These are phyloP conservation scores for Aurantiochytrium sp. DNA, from an alignment of 108 stramenopile genomes.

Conservation along the genomic window DNA sequence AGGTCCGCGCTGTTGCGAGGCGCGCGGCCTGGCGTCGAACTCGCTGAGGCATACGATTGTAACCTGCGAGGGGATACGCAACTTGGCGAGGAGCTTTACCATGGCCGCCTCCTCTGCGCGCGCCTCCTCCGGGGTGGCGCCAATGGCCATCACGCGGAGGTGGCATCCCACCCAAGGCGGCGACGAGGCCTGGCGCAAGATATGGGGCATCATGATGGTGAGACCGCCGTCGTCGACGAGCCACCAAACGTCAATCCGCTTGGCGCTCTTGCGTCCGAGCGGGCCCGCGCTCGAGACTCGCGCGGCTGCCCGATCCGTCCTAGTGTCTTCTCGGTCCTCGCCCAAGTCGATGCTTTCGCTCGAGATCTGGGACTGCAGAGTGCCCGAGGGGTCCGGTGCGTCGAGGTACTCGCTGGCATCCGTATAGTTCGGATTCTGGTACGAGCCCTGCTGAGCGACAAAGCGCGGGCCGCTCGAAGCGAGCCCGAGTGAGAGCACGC, in stretches of 20 bases:
- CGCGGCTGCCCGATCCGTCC: neutral
- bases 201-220: slow-evolving; percentile 26
- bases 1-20: neutral
- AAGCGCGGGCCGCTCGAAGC: neutral
- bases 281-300: neutral
- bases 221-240: slow-evolving; percentile 37
- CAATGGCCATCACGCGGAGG: slow-evolving; percentile 16
- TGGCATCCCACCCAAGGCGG: neutral
- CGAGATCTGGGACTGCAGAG: neutral
- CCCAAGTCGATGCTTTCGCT: neutral
- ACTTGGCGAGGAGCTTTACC: neutral
- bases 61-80: slow-evolving; percentile 14
- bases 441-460: neutral
- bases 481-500: neutral
- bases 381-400: neutral
- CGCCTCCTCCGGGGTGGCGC: neutral
- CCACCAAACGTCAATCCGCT: slow-evolving; percentile 37
- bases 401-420: neutral
- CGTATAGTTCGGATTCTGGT: slow-evolving; percentile 16
- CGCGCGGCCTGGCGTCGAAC: neutral
- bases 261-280: neutral
- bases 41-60: neutral
- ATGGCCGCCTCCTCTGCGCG: neutral
- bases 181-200: neutral
- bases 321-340: neutral